Evolutionary conservation across 2,329 filamentous ascomycete genomes (phyloP).

Genomic region (Colletotrichum lupini): DNA sequence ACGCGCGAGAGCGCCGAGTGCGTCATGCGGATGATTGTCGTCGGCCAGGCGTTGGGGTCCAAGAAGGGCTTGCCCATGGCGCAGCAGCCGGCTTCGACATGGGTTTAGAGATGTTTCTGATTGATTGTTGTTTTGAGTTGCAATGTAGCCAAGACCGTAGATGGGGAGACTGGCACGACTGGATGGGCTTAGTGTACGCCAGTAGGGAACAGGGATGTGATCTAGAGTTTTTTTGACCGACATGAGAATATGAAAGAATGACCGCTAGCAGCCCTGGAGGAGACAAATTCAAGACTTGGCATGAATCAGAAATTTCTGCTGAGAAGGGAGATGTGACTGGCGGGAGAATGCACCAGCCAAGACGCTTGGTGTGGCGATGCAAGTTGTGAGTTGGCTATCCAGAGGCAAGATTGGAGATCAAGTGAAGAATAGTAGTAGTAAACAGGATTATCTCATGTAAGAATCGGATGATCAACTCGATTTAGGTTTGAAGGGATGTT

Average conservation of each 20-base stretch:
- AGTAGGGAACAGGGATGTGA: background rate
- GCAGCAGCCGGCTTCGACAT: constrained; percentile 15
- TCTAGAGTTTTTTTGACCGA: background rate
- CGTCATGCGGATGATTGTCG: constrained; percentile 47
- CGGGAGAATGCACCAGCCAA: constrained; percentile 15
- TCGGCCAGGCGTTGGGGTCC: constrained; percentile 43
- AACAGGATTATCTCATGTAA: background rate
- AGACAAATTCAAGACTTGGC: constrained; percentile 22
- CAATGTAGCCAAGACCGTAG: constrained; percentile 25
- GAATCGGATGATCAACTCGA: background rate
- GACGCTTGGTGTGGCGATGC: constrained; percentile 33
- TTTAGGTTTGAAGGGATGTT: background rate
- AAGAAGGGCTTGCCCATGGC: constrained; percentile 12
- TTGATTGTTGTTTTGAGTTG: background rate
- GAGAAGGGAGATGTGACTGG: constrained; percentile 23
- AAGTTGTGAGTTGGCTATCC: background rate
- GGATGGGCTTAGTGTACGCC: background rate
- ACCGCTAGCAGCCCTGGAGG: constrained; percentile 28
- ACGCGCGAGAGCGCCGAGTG: constrained; percentile 47
- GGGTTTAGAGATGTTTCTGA: constrained; percentile 5
- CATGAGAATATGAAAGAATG: constrained; percentile 15
- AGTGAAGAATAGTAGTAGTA: background rate
- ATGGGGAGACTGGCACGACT: background rate
- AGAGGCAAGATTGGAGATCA: background rate
- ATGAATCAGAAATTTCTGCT: constrained; percentile 17